Percentiles rank a stretch among this genome's conserved stretches.
These are phyloP conservation scores for Luffa aegyptiaca DNA, from an alignment of 306 rosid genomes.

Conservation along the genomic window DNA sequence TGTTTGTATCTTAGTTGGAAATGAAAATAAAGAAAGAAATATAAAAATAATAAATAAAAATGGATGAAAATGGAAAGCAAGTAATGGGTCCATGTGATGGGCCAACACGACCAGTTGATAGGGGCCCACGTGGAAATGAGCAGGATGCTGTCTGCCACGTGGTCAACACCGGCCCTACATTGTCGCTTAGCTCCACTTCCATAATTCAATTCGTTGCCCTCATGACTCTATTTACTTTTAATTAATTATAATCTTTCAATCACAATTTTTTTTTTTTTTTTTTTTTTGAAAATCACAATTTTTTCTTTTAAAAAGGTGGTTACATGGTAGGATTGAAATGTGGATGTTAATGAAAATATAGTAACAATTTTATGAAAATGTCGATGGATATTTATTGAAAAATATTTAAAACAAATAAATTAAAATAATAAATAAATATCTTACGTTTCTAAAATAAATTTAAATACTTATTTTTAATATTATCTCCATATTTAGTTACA, in stretches of 20 bases:
- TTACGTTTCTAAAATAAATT: no score
- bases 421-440: no score
- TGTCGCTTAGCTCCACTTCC: slow-evolving; percentile 33
- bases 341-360: no score
- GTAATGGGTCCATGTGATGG: slow-evolving; percentile 48
- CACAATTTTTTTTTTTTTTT: not conserved
- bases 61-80: not conserved
- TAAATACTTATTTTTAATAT: no score
- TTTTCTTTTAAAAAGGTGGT: no score
- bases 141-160: slow-evolving; percentile 83
- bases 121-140: slow-evolving; percentile 44
- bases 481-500: no score
- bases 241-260: not conserved
- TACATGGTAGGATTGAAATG: no score
- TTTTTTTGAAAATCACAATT: no score
- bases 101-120: slow-evolving; percentile 17
- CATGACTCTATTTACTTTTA: not conserved
- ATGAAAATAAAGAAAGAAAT: not conserved
- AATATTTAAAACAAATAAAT: no score
- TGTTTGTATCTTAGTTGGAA: not conserved
- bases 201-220: not conserved
- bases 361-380: no score
- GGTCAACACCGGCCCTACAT: slow-evolving; percentile 71
- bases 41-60: not conserved
- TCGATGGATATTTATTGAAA: no score